Percentiles rank a stretch among this genome's conserved stretches.
phyloP scores from a whole-genome alignment of 257 asterid species.

The Petunia secreta region DNA sequence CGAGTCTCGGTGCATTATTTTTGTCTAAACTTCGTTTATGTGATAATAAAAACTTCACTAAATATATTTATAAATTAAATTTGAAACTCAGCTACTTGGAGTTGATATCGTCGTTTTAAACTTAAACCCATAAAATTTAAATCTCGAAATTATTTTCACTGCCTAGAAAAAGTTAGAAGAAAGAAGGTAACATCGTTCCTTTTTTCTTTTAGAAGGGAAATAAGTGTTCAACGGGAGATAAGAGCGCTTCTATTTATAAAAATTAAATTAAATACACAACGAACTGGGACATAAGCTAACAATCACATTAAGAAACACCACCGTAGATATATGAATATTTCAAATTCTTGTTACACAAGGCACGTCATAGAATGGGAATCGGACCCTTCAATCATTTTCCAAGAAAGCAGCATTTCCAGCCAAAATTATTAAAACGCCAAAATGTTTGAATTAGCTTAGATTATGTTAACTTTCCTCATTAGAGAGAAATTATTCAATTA shows the following conservation, averaged over 20 bases:
- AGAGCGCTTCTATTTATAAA: no score
- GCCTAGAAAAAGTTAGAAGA: background rate
- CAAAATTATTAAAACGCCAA: background rate
- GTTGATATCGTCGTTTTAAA: no score
- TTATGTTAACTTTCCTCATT: background rate
- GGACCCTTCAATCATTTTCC: background rate
- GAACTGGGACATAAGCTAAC: background rate
- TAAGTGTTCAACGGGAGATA: no score
- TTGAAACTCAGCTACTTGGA: no score
- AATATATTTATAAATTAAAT: no score
- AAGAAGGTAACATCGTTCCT: background rate
- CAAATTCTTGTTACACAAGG: conserved; percentile 6
- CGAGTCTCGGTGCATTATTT: no score
- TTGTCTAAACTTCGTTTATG: no score
- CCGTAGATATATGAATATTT: background rate
- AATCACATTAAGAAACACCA: background rate
- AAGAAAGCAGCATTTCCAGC: background rate
- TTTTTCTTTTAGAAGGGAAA: no score
- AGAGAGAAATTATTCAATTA: background rate
- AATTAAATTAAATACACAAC: no score
- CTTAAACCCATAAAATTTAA: no score
- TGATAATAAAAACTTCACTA: no score
- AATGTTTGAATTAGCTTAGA: background rate
- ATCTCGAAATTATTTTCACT: background rate
- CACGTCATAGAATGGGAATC: background rate